Percentiles rank a stretch among this genome's conserved stretches.
phyloP scores from a whole-genome alignment of 345 rosid genomes.

The Adansonia digitata region DNA sequence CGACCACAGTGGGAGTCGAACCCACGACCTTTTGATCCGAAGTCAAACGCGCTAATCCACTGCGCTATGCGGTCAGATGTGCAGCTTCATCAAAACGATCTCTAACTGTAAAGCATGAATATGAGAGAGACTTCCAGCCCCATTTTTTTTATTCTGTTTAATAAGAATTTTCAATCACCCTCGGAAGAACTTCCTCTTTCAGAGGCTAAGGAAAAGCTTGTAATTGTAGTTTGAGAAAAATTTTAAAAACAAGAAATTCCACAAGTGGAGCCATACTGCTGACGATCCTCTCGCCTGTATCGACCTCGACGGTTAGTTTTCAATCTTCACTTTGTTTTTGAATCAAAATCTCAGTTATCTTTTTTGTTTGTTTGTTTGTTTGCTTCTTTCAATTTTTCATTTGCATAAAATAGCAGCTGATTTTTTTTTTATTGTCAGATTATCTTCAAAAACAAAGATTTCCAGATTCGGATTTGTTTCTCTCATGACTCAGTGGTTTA shows the following conservation, averaged over 20 bases:
- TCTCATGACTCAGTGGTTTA: constrained; percentile 2
- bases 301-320: background rate
- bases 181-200: too few relatives aligned
- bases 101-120: too few relatives aligned
- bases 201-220: too few relatives aligned
- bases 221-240: too few relatives aligned
- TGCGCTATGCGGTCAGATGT: constrained; percentile 96
- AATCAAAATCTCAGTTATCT: background rate
- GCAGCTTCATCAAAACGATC: too few relatives aligned
- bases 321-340: background rate
- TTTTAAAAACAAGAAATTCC: too few relatives aligned
- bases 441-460: background rate
- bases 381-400: background rate
- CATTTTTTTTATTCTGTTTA: too few relatives aligned
- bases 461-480: constrained; percentile 5
- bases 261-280: too few relatives aligned
- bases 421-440: background rate
- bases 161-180: too few relatives aligned
- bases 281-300: too few relatives aligned
- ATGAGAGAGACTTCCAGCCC: constrained; percentile 39
- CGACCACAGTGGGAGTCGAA: constrained; percentile 38
- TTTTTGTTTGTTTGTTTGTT: background rate
- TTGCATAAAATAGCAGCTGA: background rate
- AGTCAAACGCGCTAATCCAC: constrained; percentile 96
- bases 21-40: constrained; percentile 74